Base-by-base conservation (phyloP, 345 rosid genomes). In the Pistacia atlantica region DNA sequence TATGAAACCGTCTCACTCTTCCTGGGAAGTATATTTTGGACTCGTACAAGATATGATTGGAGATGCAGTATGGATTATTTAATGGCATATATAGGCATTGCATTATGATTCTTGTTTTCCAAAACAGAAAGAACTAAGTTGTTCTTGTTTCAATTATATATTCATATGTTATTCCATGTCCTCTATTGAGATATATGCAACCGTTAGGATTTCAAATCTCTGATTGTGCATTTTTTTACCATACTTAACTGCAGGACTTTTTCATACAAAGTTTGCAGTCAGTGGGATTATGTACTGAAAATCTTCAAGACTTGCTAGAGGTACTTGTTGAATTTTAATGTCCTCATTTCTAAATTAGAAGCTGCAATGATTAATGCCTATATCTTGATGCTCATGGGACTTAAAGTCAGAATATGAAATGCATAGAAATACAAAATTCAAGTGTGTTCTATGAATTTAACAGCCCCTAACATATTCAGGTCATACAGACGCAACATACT, bases 261-360 rank as follows among this genome's bases (percentile, higher is more conserved):
- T 95, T 95, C 82, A 88, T 95, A 68, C 99, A 86, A 84, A 95
- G 92, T 86, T 87, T 95, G 90, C 98, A 89, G 78, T 89, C 90
- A 3, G 89, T 91, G 76, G 90, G 93, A 69, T 82, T 93, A 77
- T 83, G 81, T 83, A 83, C 97, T 76, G 98, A 91, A 78, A 90
- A 87, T 82, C 84, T 92, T 75, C 92, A 89, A 61, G 92, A 93
- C 80, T 85, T 93, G 80, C 92, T 95, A 25, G 93, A 93, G 98
- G 99, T 95, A 84, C 38, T 73, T 68, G 38, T 73, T 67, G 48
- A 72, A 62, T 18, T 28, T 72, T 38, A 31, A 22, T 68, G n/a
- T 60, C 51, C 16, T 56, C 67, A 18, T 76, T 65, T 48, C 72
- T 18, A 65, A 25, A 51, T 16, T 18, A 33, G 59, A 77, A 70